These are phyloP conservation scores for Coemansia sp. DNA, from an alignment of 192 early-diverging fungal species.

Conservation along the genomic window DNA sequence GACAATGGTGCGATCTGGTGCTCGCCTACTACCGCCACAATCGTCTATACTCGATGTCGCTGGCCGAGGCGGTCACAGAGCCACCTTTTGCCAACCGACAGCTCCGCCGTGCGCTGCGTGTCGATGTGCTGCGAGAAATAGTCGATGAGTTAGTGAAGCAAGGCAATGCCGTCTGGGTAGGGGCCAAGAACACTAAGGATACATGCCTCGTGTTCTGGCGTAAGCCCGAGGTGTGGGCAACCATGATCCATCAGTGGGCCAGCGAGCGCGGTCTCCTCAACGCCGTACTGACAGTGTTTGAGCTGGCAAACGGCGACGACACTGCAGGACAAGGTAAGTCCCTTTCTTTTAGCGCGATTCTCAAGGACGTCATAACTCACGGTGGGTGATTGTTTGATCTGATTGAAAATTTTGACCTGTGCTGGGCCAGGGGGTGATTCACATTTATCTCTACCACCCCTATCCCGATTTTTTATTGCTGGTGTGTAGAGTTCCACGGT, in stretches of 20 bases:
- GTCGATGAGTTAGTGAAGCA: conserved; percentile 73
- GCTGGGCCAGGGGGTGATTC: conserved; percentile 6
- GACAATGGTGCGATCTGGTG: conserved; percentile 78
- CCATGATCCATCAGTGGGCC: conserved; percentile 81
- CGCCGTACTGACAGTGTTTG: conserved; percentile 84
- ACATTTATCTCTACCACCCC: background rate
- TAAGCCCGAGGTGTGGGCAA: conserved; percentile 90
- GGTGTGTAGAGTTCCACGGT: conserved; percentile 71
- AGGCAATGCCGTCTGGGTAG: conserved; percentile 57
- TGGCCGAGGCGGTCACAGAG: conserved; percentile 57
- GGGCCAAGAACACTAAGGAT: conserved; percentile 45
- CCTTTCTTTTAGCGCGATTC: no score
- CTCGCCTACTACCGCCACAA: conserved; percentile 69
- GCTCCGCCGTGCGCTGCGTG: conserved; percentile 64
- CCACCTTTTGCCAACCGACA: conserved; percentile 69
- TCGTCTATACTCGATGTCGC: conserved; percentile 62
- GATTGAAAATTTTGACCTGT: conserved; percentile 7
- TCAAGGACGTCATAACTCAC: background rate
- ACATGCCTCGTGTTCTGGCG: conserved; percentile 80
- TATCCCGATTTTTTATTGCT: background rate
- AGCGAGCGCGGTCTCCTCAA: conserved; percentile 70
- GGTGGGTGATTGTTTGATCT: conserved; percentile 2
- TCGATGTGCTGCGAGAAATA: conserved; percentile 69
- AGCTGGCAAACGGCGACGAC: conserved; percentile 84
- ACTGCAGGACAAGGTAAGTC: conserved; percentile 68